phyloP scores from a whole-genome alignment of 306 rosid genomes.

The Fagus sylvatica region DNA sequence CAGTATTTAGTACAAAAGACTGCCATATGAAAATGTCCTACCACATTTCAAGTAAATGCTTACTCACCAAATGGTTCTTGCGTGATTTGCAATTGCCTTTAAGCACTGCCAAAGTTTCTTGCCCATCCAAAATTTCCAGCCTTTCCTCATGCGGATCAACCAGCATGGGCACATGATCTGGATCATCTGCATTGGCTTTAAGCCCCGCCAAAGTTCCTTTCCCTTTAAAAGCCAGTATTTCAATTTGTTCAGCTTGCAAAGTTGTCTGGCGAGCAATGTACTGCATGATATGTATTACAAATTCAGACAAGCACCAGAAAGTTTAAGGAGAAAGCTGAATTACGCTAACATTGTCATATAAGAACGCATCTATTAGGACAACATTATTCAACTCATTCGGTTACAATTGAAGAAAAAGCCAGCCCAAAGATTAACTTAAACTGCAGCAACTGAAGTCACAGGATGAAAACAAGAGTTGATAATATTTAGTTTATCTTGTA shows the following conservation, averaged over 20 bases:
- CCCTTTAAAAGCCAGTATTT: conserved; percentile 63
- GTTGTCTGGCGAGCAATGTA: conserved; percentile 63
- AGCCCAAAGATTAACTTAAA: too few species aligned
- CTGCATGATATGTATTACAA: conserved; percentile 39
- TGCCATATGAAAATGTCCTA: neutral
- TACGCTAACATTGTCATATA: neutral
- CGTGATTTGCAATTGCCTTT: conserved; percentile 53
- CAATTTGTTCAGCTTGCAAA: conserved; percentile 65
- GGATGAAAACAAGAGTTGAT: too few species aligned
- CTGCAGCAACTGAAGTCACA: too few species aligned
- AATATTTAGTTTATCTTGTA: too few species aligned
- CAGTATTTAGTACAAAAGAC: neutral
- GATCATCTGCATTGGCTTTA: conserved; percentile 20
- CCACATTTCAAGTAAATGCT: neutral
- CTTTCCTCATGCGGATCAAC: conserved; percentile 57
- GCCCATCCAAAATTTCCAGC: conserved; percentile 62
- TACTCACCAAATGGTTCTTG: conserved; percentile 67
- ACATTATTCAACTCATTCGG: too few species aligned
- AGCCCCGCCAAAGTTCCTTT: neutral
- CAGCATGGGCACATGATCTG: conserved; percentile 34
- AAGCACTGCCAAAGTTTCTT: conserved; percentile 68
- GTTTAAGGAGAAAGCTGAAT: neutral
- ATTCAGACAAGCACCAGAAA: conserved; percentile 14
- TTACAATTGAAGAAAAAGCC: too few species aligned
- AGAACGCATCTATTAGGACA: neutral